Percentiles rank a stretch among this genome's conserved stretches.
Conservation (phyloP, 2,329 filamentous ascomycete genomes). For the Neobulgaria alba region DNA sequence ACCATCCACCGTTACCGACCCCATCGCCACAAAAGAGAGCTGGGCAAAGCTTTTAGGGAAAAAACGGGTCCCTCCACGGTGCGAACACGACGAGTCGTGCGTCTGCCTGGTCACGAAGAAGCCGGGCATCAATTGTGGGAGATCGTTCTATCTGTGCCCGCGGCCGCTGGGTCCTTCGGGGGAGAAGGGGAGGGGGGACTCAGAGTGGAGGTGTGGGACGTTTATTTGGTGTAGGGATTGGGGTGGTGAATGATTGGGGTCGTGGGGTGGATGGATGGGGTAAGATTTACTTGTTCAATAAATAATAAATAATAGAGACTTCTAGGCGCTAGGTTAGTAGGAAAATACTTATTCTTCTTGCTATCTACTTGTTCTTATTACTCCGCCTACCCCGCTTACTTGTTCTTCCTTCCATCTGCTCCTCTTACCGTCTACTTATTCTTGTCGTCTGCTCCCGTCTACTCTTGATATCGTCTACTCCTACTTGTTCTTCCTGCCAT, state of each 20-base stretch:
- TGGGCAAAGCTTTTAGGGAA: slow-evolving; percentile 81
- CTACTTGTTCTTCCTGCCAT: no score
- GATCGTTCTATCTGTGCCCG: slow-evolving; percentile 55
- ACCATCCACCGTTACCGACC: slow-evolving; percentile 45
- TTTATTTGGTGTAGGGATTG: slow-evolving; percentile 49
- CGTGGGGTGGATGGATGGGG: neutral
- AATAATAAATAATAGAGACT: no score
- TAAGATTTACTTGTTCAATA: neutral
- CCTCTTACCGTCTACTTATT: no score
- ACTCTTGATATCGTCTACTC: no score
- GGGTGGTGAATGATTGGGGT: no score
- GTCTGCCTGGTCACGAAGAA: slow-evolving; percentile 81
- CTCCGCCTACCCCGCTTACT: no score
- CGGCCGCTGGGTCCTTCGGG: slow-evolving; percentile 78
- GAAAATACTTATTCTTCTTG: no score
- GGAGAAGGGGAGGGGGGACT: slow-evolving; percentile 67
- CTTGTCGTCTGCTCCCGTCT: no score
- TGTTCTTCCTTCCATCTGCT: no score
- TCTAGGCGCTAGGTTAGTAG: no score
- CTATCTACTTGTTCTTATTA: no score
- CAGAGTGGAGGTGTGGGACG: slow-evolving; percentile 79
- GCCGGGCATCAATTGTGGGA: slow-evolving; percentile 70
- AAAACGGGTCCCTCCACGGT: slow-evolving; percentile 62
- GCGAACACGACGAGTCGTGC: slow-evolving; percentile 84
- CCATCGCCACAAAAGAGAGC: slow-evolving; percentile 65